Percentiles rank a stretch among this genome's conserved stretches.
Evolutionary conservation across 2,329 filamentous ascomycete genomes (phyloP).

Genomic region (Bisporella sp.): DNA sequence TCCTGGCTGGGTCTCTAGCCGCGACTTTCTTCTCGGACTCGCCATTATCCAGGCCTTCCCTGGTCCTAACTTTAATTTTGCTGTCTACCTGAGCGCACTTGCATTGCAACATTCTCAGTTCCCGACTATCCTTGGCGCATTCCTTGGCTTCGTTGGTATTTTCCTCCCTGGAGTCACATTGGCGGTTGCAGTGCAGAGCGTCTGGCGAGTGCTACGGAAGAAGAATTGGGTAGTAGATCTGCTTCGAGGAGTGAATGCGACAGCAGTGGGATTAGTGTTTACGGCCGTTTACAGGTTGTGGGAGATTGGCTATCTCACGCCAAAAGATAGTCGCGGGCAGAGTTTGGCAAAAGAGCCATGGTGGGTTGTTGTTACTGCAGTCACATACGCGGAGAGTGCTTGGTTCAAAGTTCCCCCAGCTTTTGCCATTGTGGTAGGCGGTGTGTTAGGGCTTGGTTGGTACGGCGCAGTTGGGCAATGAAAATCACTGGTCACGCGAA

Average conservation of each 20-base stretch:
- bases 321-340: slow-evolving; percentile 38
- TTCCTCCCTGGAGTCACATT: slow-evolving; percentile 43
- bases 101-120: slow-evolving; percentile 27
- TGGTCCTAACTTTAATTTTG: slow-evolving; percentile 55
- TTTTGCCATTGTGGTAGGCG: slow-evolving; percentile 38
- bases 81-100: slow-evolving; percentile 48
- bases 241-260: slow-evolving; percentile 50
- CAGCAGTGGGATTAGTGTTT: slow-evolving; percentile 54
- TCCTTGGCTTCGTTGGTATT: slow-evolving; percentile 46
- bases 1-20: slow-evolving; percentile 61
- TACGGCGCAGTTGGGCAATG: slow-evolving; percentile 26
- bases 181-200: slow-evolving; percentile 43
- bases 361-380: slow-evolving; percentile 54
- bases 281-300: slow-evolving; percentile 58
- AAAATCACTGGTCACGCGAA: no score
- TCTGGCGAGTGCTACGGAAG: slow-evolving; percentile 49
- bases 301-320: slow-evolving; percentile 53
- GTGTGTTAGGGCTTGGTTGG: slow-evolving; percentile 38
- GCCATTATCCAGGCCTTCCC: slow-evolving; percentile 67
- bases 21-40: slow-evolving; percentile 67
- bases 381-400: slow-evolving; percentile 37
- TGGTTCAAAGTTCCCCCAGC: slow-evolving; percentile 40
- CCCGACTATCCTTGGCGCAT: slow-evolving; percentile 32
- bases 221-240: not conserved
- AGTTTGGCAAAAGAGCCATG: slow-evolving; percentile 52